Evolutionary conservation across 148 eudicot species (phyloP), one percentile per base, ranked within the genome.

Genomic region (Limonium bicolor): DNA sequence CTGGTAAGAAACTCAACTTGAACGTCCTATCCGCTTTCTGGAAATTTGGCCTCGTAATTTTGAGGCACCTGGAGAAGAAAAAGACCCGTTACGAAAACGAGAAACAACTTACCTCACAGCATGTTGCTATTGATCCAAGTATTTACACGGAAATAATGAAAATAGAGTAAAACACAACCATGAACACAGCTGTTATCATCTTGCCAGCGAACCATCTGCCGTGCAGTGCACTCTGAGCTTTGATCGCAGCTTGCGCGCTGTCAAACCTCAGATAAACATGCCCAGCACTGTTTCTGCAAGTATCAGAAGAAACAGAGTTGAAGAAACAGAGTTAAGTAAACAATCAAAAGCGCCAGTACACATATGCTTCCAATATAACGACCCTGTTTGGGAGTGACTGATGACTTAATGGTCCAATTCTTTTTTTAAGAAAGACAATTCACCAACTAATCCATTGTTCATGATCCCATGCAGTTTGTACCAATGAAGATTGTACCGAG

Each of bases 171-270:
- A 20, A 8, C 7, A 19, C 53, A 31, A 86, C 96, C 85, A 86
- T 66, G 64, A 65, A 86, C 37, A 74, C 73, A 6, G 96, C 94
- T 20, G 80, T 78, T 54, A 86, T 82, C 96, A 86, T 78, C 82
- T 82, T 86, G 30, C 94, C 96, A 30, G 96, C 94, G 73, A 82
- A 86, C 88, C 94, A 86, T 62, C 96, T 68, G 31, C 94, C 88
- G 50, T 86, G 85, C 14, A 86, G 77, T 12, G 85, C 82, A 26
- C 67, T 76, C 49, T 82, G 96, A 16, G 94, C 94, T 24, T 60
- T 50, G 27, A 70, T 58, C 38, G 96, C 88, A 53, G 85, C 54
- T 62, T 66, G 58, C 35, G 77, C 68, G 42, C 58, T 55, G 23
- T 67, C 82, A 45, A 86, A 86, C 44, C 78, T 75, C 66, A 86